Percentiles rank a stretch among this genome's conserved stretches.
These are phyloP conservation scores for Oxalis stricta DNA, from an alignment of 441 rosid species.

Conservation along the genomic window DNA sequence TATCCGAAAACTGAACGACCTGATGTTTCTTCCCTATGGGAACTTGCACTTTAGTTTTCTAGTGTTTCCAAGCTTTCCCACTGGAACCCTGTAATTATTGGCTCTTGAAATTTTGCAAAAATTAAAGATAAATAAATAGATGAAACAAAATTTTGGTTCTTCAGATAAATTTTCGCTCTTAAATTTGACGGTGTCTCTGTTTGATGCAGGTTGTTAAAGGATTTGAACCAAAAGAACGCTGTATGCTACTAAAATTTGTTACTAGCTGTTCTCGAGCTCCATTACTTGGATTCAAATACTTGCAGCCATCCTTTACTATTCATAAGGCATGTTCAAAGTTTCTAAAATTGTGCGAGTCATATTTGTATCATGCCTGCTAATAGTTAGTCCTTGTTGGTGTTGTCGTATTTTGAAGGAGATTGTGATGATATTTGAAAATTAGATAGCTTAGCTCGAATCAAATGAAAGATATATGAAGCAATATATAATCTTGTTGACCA, in stretches of 20 bases:
- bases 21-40: constrained; percentile 6
- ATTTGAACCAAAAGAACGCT: constrained; percentile 80
- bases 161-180: no score
- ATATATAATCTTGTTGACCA: background rate
- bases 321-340: constrained; percentile 49
- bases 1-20: constrained; percentile 2
- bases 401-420: background rate
- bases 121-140: background rate
- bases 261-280: constrained; percentile 99
- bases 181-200: no score
- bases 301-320: constrained; percentile 89
- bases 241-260: constrained; percentile 92
- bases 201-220: constrained; percentile 65
- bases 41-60: background rate
- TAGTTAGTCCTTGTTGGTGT: background rate
- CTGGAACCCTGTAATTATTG: no score
- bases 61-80: no score
- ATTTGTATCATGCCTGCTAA: background rate
- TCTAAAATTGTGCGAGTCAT: background rate
- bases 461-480: background rate
- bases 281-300: constrained; percentile 86
- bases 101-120: no score
- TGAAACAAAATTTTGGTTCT: background rate
- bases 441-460: background rate
- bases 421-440: background rate